Evolutionary conservation across 1,284 basidiomycete species (phyloP).

Genomic region (Erythrobasidium hasegawianum): DNA sequence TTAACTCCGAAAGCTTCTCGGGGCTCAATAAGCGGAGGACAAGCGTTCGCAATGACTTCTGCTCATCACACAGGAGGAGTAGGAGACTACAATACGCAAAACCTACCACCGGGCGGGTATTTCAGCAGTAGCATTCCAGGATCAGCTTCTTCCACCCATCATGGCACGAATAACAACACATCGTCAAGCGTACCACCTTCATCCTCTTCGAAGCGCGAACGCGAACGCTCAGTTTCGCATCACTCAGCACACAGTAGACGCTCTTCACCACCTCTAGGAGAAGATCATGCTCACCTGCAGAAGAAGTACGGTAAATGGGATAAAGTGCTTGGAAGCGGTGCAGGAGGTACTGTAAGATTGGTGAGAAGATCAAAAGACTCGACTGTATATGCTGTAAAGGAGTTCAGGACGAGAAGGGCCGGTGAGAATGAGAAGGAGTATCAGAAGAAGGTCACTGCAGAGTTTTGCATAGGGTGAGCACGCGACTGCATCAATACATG

Average conservation of each 20-base stretch:
- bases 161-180: slow-evolving; percentile 2
- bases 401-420: slow-evolving; percentile 95
- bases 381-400: slow-evolving; percentile 90
- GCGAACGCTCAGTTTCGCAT: slow-evolving; percentile 35
- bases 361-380: slow-evolving; percentile 70
- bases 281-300: slow-evolving; percentile 74
- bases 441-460: slow-evolving; percentile 98
- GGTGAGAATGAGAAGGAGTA: slow-evolving; percentile 99
- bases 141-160: slow-evolving; percentile 52
- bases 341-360: slow-evolving; percentile 93
- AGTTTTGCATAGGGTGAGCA: slow-evolving; percentile 67
- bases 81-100: slow-evolving; percentile 43
- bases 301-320: slow-evolving; percentile 99
- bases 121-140: slow-evolving; percentile 63
- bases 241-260: slow-evolving; percentile 34
- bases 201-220: neutral
- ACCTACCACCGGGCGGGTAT: slow-evolving; percentile 43
- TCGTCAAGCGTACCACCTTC: slow-evolving; percentile 39
- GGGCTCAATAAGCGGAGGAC: neutral
- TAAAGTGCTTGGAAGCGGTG: slow-evolving; percentile 87
- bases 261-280: slow-evolving; percentile 50
- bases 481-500: slow-evolving; percentile 1
- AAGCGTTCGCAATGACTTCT: slow-evolving; percentile 25
- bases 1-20: slow-evolving; percentile 27
- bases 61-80: slow-evolving; percentile 49